Evolutionary conservation across 768 basidiomycete genomes (phyloP).

Genomic region (Coprinopsis marcescibilis): DNA sequence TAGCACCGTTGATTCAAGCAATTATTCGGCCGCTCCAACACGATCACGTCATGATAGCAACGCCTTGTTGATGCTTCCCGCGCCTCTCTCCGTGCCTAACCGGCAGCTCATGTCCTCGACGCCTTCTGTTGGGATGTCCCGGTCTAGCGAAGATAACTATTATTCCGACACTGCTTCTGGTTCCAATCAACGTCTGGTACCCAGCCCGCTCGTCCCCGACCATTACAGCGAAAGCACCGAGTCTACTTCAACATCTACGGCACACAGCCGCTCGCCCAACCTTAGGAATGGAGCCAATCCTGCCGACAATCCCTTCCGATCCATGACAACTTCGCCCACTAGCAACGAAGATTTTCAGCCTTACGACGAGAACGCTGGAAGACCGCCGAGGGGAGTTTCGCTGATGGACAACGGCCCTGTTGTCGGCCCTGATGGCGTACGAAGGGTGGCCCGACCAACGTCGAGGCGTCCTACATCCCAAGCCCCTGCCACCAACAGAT

Average conservation of each 20-base stretch:
- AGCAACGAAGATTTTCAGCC: constrained; percentile 20
- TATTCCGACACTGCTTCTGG: constrained; percentile 34
- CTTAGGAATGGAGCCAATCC: constrained; percentile 16
- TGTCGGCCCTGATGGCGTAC: constrained; percentile 69
- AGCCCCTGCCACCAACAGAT: constrained; percentile 54
- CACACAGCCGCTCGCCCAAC: constrained; percentile 18
- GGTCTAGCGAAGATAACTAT: constrained; percentile 46
- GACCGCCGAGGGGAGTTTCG: constrained; percentile 59
- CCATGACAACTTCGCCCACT: constrained; percentile 34
- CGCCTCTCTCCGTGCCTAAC: constrained; percentile 63
- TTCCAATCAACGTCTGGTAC: constrained; percentile 37
- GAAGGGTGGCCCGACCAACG: constrained; percentile 64
- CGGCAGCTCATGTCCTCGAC: constrained; percentile 47
- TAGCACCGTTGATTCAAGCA: constrained; percentile 52
- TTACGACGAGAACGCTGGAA: constrained; percentile 22
- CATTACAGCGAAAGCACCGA: constrained; percentile 35
- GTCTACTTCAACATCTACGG: constrained; percentile 17
- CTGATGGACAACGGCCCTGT: constrained; percentile 83
- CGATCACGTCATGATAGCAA: constrained; percentile 66
- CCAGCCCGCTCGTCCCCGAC: constrained; percentile 36
- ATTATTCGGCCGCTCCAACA: constrained; percentile 27
- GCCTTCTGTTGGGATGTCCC: constrained; percentile 37
- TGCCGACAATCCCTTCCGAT: constrained; percentile 54
- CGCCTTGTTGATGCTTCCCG: constrained; percentile 66
- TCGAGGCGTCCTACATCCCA: constrained; percentile 58